A percentile compares a stretch with the other conserved stretches of the same genome.
Evolutionary conservation across 2,329 filamentous ascomycete species (phyloP).

Genomic region (Trematosphaeria pertusa): DNA sequence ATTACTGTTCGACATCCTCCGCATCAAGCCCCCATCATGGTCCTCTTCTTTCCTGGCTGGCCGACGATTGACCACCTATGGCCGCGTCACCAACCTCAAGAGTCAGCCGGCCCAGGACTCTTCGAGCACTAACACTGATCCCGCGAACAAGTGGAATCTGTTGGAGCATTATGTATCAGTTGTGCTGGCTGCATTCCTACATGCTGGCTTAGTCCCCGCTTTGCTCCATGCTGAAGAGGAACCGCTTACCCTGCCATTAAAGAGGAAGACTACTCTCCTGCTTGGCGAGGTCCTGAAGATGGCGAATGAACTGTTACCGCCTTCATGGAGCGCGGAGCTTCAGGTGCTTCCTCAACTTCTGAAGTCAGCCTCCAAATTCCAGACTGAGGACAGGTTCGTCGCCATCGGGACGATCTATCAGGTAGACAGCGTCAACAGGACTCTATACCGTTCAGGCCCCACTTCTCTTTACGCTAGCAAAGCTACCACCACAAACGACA

Average conservation of each 20-base stretch:
- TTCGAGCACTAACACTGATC: constrained; percentile 68
- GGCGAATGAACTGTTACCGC: constrained; percentile 82
- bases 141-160: constrained; percentile 73
- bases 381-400: constrained; percentile 74
- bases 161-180: constrained; percentile 94
- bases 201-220: constrained; percentile 70
- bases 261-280: constrained; percentile 87
- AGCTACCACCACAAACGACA: constrained; percentile 25
- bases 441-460: constrained; percentile 79
- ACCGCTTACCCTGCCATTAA: constrained; percentile 72
- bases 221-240: constrained; percentile 69
- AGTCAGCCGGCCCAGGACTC: constrained; percentile 61
- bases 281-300: constrained; percentile 92
- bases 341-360: constrained; percentile 90
- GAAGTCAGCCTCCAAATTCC: constrained; percentile 74
- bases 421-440: constrained; percentile 95
- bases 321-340: constrained; percentile 79
- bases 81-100: constrained; percentile 86
- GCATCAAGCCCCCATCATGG: constrained; percentile 94
- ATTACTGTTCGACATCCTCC: constrained; percentile 79
- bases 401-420: constrained; percentile 95
- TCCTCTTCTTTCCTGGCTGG: constrained; percentile 95
- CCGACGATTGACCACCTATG: constrained; percentile 91
- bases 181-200: constrained; percentile 83
- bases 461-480: constrained; percentile 44